These are phyloP conservation scores for Nelumbo lutea DNA, from an alignment of 164 flowering plant genomes.

Conservation along the genomic window DNA sequence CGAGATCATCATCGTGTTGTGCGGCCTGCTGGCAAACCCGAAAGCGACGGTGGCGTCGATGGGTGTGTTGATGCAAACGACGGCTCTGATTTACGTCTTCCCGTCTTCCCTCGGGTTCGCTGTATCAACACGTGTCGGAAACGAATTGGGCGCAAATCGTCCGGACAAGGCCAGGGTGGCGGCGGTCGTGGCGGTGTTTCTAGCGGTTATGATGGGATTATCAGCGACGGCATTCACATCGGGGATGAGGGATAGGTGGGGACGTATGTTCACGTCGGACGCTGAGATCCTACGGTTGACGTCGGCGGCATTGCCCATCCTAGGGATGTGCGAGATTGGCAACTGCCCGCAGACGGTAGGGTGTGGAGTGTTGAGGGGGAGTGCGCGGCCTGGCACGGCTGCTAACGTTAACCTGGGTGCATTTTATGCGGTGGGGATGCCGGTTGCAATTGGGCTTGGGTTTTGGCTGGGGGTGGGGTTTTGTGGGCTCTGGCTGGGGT, in stretches of 20 bases:
- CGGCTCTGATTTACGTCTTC: conserved; percentile 74
- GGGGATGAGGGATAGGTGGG: conserved; percentile 56
- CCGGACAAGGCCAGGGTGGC: conserved; percentile 51
- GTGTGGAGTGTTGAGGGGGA: conserved; percentile 85
- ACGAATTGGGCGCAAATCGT: conserved; percentile 83
- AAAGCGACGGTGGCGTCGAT: conserved; percentile 73
- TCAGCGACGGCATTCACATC: conserved; percentile 54
- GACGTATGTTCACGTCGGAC: conserved; percentile 60
- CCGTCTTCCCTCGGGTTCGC: conserved; percentile 82
- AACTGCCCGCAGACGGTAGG: conserved; percentile 95
- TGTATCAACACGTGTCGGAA: conserved; percentile 89
- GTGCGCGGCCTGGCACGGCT: conserved; percentile 71
- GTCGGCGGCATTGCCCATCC: conserved; percentile 66
- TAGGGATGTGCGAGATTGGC: conserved; percentile 92
- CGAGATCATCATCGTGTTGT: conserved; percentile 85
- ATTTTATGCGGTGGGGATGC: conserved; percentile 88
- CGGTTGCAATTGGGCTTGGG: conserved; percentile 81
- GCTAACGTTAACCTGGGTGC: conserved; percentile 88
- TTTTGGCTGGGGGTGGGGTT: conserved; percentile 61
- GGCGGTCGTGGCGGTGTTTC: conserved; percentile 44
- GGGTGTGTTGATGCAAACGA: conserved; percentile 88
- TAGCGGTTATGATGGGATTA: conserved; percentile 57
- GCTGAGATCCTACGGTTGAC: conserved; percentile 55
- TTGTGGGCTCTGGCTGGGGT: conserved; percentile 81
- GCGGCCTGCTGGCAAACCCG: conserved; percentile 69